Base-by-base conservation (phyloP, 257 asterid species). In the Gentiana dahurica region DNA sequence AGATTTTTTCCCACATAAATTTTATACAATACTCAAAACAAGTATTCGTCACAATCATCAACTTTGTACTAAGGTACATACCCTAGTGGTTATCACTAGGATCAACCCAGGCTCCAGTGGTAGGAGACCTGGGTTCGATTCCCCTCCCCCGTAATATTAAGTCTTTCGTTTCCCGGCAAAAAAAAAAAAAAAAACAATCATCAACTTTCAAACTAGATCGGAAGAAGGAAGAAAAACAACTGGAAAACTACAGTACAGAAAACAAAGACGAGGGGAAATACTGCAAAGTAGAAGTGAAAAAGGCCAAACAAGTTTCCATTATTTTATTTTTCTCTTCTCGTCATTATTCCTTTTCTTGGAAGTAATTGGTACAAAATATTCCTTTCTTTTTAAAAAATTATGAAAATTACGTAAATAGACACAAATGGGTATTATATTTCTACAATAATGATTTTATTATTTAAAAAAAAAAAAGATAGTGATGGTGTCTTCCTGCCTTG, bases 401-500 rank as follows among this genome's bases (percentile, higher is more conserved):
- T 43, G 1, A 63, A 64, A 75, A 53, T 62, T 62, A 63, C 38
- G 58, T 53, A 67, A 64, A 65, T 61, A 66, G 59, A 66, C 71
- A 72, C 76, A 63, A 66, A 64, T 56, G 57, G 62, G 55, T 65
- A 54, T 68, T 69, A 51, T 76, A 73, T 60, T 71, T 48, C 63
- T 71, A 46, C 36, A 47, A 63, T 52, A 15, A 33, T 47, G 34
- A 8, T 46, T 68, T 61, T 67, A 10, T 46, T 62, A 61, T 66
- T 50, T 44, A 57, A 57, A 50, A 51, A 10, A 10, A 56, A 58
- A 59, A 79, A 72, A 68, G 76, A 65, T 62, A 76, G 72, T 68
- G 64, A 72, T 70, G 76, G 95, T 68, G 85, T 83, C 84, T 79
- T 79, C 85, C 72, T 79, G 89, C 82, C 81, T 76, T 79, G 89